Base-by-base conservation (phyloP, 2,329 filamentous ascomycete genomes). In the Hypoxylon rubiginosum region DNA sequence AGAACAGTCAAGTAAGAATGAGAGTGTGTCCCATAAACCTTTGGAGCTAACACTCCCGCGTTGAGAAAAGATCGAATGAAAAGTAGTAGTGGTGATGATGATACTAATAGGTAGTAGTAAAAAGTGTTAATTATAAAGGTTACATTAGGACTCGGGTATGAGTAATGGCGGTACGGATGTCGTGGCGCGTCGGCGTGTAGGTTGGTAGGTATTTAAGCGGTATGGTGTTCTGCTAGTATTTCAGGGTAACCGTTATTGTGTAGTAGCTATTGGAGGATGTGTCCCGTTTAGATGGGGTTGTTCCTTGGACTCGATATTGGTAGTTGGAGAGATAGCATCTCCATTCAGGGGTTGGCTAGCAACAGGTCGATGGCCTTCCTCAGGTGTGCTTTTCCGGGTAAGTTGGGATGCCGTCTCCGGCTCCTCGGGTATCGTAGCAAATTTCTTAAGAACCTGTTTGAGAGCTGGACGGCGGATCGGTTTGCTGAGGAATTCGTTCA, bases 401-500 rank as follows among this genome's bases (percentile, higher is more conserved):
- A 78, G 13, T 51, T 60, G 41, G 34, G 79, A 78, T 4, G 77
- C 63, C 34, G 77, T 81, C 71, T 85, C 83, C 19, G 85, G 83
- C 76, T 94, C 92, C 75, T 95, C 92, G 0, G 86, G 88, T 30
- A 96, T 97, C 0, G 93, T 93, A 3, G 91, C 88, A 76, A 93
- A 95, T 75, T 93, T 93, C 75, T 91, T 92, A 11, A 97, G 83
- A 0, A 97, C 93, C 73, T 94, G 91, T 78, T 97, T 97, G 61
- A 97, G 83, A 4, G 92, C 92, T 1, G 92, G 92, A n/a, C 94
- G 83, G 52, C 92, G 87, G 69, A 97, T 97, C 0, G 88, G 88
- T 72, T 91, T 91, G 74, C 85, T 84, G 17, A 97, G 83, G 78
- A 97, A 97, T 81, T 94, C 93, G 74, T 97, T 88, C 94, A 97